Percentiles rank a stretch among this genome's conserved stretches.
These are phyloP conservation scores for Metarhizium humberi DNA, from an alignment of 2,329 filamentous ascomycete genomes.

Conservation along the genomic window DNA sequence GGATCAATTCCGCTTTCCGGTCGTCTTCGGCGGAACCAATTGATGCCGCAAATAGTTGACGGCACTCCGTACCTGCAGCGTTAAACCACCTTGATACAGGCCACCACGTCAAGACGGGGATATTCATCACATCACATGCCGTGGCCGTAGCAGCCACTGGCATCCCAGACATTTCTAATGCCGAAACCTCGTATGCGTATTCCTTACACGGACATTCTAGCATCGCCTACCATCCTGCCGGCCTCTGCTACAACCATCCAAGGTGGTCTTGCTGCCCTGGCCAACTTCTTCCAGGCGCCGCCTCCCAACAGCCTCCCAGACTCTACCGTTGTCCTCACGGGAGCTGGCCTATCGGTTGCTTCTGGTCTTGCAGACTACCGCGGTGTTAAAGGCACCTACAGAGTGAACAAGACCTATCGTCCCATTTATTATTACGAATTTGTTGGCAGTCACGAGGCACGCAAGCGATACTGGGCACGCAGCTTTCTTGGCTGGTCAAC, in stretches of 20 bases:
- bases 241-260: slow-evolving; percentile 56
- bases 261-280: slow-evolving; percentile 69
- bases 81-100: neutral
- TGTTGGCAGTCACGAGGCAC: slow-evolving; percentile 65
- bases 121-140: neutral
- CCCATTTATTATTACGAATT: slow-evolving; percentile 96
- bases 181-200: slow-evolving; percentile 73
- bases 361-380: slow-evolving; percentile 91
- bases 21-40: neutral
- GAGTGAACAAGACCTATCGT: slow-evolving; percentile 79
- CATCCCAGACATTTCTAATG: slow-evolving; percentile 31
- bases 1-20: neutral
- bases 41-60: neutral
- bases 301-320: slow-evolving; percentile 38
- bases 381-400: slow-evolving; percentile 82
- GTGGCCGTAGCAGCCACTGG: neutral
- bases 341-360: slow-evolving; percentile 87
- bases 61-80: neutral
- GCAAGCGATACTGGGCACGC: slow-evolving; percentile 92
- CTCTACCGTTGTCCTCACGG: slow-evolving; percentile 50
- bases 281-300: slow-evolving; percentile 62
- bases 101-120: neutral
- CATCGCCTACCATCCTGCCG: slow-evolving; percentile 67
- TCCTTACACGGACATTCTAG: slow-evolving; percentile 78
- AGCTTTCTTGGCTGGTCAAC: slow-evolving; percentile 91